Base-by-base conservation (phyloP, 2,329 filamentous ascomycete species). In the Boeremia exigua region DNA sequence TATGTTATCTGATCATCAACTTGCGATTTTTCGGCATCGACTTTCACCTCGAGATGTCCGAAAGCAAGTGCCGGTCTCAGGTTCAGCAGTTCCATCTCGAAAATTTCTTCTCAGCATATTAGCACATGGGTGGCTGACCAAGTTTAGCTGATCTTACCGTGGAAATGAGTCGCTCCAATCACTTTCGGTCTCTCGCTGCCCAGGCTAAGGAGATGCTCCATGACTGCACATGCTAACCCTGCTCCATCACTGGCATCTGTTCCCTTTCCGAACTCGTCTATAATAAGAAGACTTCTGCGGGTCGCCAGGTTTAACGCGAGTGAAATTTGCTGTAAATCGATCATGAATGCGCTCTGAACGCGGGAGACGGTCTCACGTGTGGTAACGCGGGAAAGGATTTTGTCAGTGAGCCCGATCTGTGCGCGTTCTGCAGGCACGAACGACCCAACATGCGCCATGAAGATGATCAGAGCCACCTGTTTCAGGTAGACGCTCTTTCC, bases 401-500 rank as follows among this genome's bases (percentile, higher is more conserved):
- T 96, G 78, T 98, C 95, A 0, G 94, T 97, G 32, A 98, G 77
- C 0, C 95, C 94, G 59, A 99, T 88, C 1, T 77, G 84, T 8
- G 93, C 94, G 27, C 76, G 79, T 14, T 87, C 82, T 1, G 93
- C 94, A 1, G 95, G 94, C 1, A 99, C 91, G 71, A 91, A 98
- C 72, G 92, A 81, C 47, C 95, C 95, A 48, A 96, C 85, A 70
- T 99, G 95, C 0, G 95, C 91, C 75, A 99, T 84, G 70, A 95
- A 97, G 12, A 96, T 88, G 55, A 96, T 95, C 45, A 97, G 79
- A 4, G 93, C 95, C 29, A 91, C 86, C 73, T 99, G 94, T 74
- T 96, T 99, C 70, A 98, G 82, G 74, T 96, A 98, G 0, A 98
- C 86, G 65, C 92, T 98, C 75, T 99, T 99, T 0, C 95, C 95